Conservation (phyloP, 176 grass and related monocot genomes). For the Musa beccarii region DNA sequence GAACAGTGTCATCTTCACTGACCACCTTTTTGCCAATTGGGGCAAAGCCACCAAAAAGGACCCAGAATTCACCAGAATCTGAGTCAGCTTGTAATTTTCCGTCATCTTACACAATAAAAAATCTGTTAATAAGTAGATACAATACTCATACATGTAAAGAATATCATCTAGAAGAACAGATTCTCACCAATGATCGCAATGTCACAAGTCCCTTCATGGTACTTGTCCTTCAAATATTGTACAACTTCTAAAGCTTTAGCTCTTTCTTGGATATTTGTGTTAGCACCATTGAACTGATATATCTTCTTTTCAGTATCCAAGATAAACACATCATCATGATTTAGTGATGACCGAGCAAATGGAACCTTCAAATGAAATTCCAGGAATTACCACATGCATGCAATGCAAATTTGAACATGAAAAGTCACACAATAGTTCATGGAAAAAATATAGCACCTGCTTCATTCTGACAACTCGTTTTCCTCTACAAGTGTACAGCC, state of each 20-base stretch:
- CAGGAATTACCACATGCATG: background rate
- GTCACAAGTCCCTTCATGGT: constrained; percentile 71
- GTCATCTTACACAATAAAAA: constrained; percentile 56
- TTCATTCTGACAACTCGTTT: constrained; percentile 1
- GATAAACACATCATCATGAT: constrained; percentile 98
- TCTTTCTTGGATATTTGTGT: constrained; percentile 98
- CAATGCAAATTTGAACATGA: constrained; percentile 13
- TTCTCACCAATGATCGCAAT: constrained; percentile 86
- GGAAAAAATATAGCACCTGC: constrained; percentile 1
- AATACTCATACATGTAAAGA: constrained; percentile 8
- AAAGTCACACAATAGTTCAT: constrained; percentile 7
- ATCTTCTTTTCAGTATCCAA: constrained; percentile 81
- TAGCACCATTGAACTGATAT: constrained; percentile 94
- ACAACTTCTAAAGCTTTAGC: constrained; percentile 90
- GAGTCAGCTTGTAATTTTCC: constrained; percentile 82
- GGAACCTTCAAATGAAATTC: constrained; percentile 58
- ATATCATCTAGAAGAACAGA: background rate
- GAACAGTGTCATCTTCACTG: constrained; percentile 61
- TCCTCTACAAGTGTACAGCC: constrained; percentile 3
- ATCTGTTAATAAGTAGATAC: background rate
- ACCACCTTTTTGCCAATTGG: constrained; percentile 75
- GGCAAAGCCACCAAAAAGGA: constrained; percentile 89
- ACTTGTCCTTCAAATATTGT: constrained; percentile 90
- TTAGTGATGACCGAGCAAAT: constrained; percentile 80
- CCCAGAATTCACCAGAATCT: constrained; percentile 98